Conservation (phyloP, 208 protist species). For the Leishmania arabica region DNA sequence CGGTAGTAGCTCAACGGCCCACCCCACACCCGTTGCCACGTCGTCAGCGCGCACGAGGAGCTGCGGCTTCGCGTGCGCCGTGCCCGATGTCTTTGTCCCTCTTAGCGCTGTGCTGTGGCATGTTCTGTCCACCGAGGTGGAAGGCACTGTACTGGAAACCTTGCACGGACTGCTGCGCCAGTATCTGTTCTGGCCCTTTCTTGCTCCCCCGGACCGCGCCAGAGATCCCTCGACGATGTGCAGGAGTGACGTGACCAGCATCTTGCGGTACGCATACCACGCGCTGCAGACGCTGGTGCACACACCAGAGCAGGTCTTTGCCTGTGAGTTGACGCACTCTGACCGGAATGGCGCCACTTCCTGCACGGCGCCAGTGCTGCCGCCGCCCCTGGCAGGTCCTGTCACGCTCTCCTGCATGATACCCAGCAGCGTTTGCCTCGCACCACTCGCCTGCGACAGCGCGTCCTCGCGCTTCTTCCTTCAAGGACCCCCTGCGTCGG, state of each 20-base stretch:
- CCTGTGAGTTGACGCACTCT: constrained; percentile 1
- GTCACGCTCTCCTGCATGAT: constrained; percentile 19
- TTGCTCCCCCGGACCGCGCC: constrained; percentile 4
- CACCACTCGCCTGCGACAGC: neutral
- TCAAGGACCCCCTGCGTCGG: neutral
- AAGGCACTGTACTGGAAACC: constrained; percentile 30
- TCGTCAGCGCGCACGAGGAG: neutral
- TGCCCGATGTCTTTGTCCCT: neutral
- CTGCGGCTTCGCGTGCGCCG: neutral
- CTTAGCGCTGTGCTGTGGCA: constrained; percentile 53
- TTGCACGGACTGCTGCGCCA: constrained; percentile 37
- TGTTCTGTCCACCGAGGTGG: constrained; percentile 53
- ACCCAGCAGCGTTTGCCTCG: neutral
- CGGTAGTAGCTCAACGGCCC: neutral
- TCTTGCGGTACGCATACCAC: neutral
- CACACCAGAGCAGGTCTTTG: constrained; percentile 10
- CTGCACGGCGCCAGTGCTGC: neutral
- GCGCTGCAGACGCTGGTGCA: constrained; percentile 1
- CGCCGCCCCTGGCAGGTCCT: neutral
- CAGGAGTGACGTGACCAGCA: neutral
- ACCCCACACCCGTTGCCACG: neutral
- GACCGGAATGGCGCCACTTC: neutral
- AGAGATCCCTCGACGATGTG: neutral
- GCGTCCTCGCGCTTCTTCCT: constrained; percentile 17
- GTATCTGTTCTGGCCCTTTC: constrained; percentile 14